Evolutionary conservation across 225 moss, liverwort and hornwort genomes (phyloP), one percentile per base, ranked within the genome.

Genomic region (Sphagnum tenellum): DNA sequence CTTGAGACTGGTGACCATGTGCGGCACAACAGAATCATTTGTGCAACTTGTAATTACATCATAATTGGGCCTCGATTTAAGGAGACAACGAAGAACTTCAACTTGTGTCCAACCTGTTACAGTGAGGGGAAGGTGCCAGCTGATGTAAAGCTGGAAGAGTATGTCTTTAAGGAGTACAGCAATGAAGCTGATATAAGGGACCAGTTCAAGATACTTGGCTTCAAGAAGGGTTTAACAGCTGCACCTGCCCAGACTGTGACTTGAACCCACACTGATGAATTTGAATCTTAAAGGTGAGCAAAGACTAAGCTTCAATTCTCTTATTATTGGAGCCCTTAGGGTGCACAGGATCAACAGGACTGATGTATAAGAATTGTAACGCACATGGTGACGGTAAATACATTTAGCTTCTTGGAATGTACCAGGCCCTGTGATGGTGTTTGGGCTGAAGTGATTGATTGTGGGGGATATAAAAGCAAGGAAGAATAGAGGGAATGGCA

Each of bases 111-210:
- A 11, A 80, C 67, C 12, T 98, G 96, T 77, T 98, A 98, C 73
- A 85, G 86, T 49, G 96, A 93, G 69, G 96, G 96, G n/a, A 93
- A 98, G 64, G 87, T 98, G 4, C 96, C 96, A 29, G 69, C 73
- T 5, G 73, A 86, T 8, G 71, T 77, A 62, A 93, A 89, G 74
- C 82, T 80, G 58, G 87, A 90, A 45, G 90, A 98, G 71, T 98
- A 90, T 69, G 78, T 76, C 11, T 98, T 98, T 65, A 93, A 82
- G 77, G 96, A 98, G 73, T 89, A 83, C 54, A 71, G 90, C 63
- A 66, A 62, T n/a, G 89, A 81, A 44, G 77, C 74, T 11, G 93
- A 86, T 59, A 55, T 72, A 8, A 78, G 81, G 73, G 85, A 85
- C 69, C 70, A 69, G 49, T 81, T 84, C 69, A 84, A 75, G 64